Percentiles rank a stretch among this genome's conserved stretches.
Evolutionary conservation across 345 rosid genomes (phyloP).

Genomic region (Heritiera littoralis): DNA sequence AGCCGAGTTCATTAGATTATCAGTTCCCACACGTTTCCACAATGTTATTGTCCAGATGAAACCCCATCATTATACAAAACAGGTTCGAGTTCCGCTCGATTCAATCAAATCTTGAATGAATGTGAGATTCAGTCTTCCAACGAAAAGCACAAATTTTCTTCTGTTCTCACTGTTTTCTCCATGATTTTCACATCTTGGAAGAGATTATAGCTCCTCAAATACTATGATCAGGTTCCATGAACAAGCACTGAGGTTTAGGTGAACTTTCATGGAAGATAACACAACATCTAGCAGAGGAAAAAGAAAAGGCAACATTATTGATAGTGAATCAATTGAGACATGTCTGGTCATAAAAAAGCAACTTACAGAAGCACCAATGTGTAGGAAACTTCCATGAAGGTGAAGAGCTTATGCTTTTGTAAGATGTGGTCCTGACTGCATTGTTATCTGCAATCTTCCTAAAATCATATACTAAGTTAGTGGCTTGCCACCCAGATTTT

Average conservation of each 20-base stretch:
- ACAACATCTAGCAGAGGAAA: not conserved
- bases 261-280: not conserved
- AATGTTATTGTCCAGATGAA: not conserved
- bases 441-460: slow-evolving; percentile 5
- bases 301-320: slow-evolving; percentile 1
- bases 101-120: not conserved
- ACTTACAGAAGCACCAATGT: slow-evolving; percentile 15
- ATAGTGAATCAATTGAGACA: slow-evolving; percentile 10
- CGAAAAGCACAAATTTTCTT: not conserved
- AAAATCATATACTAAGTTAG: slow-evolving; percentile 24
- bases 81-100: too few species aligned
- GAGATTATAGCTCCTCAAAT: too few species aligned
- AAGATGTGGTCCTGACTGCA: slow-evolving; percentile 13
- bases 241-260: not conserved
- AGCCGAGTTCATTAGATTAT: too few species aligned
- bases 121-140: not conserved
- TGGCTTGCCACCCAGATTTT: slow-evolving; percentile 25
- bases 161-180: not conserved
- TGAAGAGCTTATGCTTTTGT: not conserved
- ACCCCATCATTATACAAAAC: not conserved
- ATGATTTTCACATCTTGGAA: not conserved
- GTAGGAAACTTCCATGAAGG: not conserved
- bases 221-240: not conserved
- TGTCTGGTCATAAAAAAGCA: not conserved
- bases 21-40: too few species aligned